Conservation (phyloP, 2,329 filamentous ascomycete genomes). For the Capronia epimyces region DNA sequence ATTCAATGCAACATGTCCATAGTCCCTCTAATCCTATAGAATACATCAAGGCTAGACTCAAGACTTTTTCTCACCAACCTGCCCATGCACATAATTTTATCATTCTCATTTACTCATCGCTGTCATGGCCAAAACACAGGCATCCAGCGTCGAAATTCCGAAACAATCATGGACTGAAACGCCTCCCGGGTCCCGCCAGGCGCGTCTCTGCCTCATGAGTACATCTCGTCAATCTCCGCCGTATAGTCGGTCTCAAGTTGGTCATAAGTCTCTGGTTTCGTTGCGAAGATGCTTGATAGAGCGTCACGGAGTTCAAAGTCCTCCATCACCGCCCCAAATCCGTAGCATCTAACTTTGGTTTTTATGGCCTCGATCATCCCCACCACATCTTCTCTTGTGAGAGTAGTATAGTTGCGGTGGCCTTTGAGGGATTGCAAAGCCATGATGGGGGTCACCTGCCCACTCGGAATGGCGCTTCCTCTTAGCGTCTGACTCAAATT, state of each 20-base stretch:
- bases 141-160: not conserved
- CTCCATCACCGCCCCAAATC: constrained; percentile 66
- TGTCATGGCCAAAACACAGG: not conserved
- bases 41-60: too few species aligned
- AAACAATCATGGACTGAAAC: not conserved
- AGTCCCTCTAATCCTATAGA: too few species aligned
- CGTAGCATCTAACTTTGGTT: constrained; percentile 84
- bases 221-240: constrained; percentile 29
- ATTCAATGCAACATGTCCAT: too few species aligned
- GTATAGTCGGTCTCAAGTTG: constrained; percentile 21
- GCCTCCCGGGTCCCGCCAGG: not conserved
- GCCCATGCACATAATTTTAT: too few species aligned
- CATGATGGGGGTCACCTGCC: constrained; percentile 82
- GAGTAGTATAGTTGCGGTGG: constrained; percentile 62
- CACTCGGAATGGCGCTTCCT: constrained; percentile 58
- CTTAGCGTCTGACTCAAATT: constrained; percentile 78
- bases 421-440: constrained; percentile 77
- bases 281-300: constrained; percentile 63
- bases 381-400: constrained; percentile 64
- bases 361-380: constrained; percentile 67
- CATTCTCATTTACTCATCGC: not conserved
- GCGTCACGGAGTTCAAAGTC: constrained; percentile 66
- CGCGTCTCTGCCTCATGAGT: constrained; percentile 14
- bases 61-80: too few species aligned
- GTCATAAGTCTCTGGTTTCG: constrained; percentile 40